Base-by-base conservation (phyloP, 768 basidiomycete genomes). In the Cubamyces lactineus region DNA sequence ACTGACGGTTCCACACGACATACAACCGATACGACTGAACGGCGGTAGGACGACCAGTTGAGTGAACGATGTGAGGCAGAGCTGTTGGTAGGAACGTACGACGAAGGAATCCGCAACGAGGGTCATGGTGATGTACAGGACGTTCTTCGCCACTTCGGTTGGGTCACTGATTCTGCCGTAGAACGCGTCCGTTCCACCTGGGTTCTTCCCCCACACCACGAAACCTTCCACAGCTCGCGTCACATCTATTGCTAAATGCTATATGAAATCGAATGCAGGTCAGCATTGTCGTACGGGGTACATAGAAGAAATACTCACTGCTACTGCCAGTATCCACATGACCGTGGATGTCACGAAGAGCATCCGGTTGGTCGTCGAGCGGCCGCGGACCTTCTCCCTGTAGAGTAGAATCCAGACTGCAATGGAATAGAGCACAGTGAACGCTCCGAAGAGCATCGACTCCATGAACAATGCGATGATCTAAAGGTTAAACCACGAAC, bases 351-450 rank as follows among this genome's bases (percentile, higher is more conserved):
- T 65, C 21, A 12, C 64, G 39, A 64, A 64, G 24, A 64, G 58
- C 55, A 61, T 53, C 53, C 53, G 57, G 59, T 65, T 65, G 47
- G 57, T 56, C 5, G 19, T 57, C 6, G 60, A 57, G 26, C 28
- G 38, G 28, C 55, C 56, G 8, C 63, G 59, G 38, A 52, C n/a
- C 49, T 57, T 61, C 56, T 58, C 60, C 59, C 64, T 61, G 59
- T 65, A 61, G 24, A 65, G 56, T 12, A 65, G 56, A 47, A 65
- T 61, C 64, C 64, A 65, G 21, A 65, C 58, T 1, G 64, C 60
- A n/a, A 65, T 58, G 49, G 59, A 45, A 39, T 65, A 65, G 49
- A 65, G 64, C 19, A 65, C 60, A 15, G 57, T 54, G 59, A 65
- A 65, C 12, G 55, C 64, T 39, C 64, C 64, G 39, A 61, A 65